A percentile compares a stretch with the other conserved stretches of the same genome.
Evolutionary conservation across 129 eudicot genomes (phyloP).

Genomic region (Logfia minima): DNA sequence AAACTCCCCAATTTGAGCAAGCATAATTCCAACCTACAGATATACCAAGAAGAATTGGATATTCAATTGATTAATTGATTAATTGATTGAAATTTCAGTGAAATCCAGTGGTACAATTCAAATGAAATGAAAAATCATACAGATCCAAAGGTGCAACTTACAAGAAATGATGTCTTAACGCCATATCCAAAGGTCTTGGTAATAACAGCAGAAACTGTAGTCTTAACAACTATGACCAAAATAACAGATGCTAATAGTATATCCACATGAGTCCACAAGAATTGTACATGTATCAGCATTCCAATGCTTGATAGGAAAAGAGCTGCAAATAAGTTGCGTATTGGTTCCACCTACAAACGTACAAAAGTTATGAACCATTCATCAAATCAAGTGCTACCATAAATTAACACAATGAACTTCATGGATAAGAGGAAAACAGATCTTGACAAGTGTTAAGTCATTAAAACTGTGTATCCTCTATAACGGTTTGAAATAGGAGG

Average conservation of each 20-base stretch:
- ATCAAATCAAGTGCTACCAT: neutral
- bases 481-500: neutral
- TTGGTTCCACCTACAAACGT: slow-evolving; percentile 90
- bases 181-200: slow-evolving; percentile 81
- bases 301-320: slow-evolving; percentile 97
- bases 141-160: slow-evolving; percentile 45
- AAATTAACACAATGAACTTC: neutral
- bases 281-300: slow-evolving; percentile 89
- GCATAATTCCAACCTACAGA: slow-evolving; percentile 84
- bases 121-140: neutral
- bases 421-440: neutral
- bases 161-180: slow-evolving; percentile 63
- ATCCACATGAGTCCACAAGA: slow-evolving; percentile 97
- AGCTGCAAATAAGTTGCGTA: slow-evolving; percentile 96
- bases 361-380: neutral
- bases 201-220: slow-evolving; percentile 73
- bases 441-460: neutral
- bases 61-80: slow-evolving; percentile 14
- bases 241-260: slow-evolving; percentile 92
- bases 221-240: slow-evolving; percentile 81
- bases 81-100: neutral
- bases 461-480: neutral
- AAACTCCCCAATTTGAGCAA: slow-evolving; percentile 98
- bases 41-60: neutral
- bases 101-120: neutral